Conservation (phyloP, 805 yeast genomes). For the Vanderwaltozyma tropicalis region DNA sequence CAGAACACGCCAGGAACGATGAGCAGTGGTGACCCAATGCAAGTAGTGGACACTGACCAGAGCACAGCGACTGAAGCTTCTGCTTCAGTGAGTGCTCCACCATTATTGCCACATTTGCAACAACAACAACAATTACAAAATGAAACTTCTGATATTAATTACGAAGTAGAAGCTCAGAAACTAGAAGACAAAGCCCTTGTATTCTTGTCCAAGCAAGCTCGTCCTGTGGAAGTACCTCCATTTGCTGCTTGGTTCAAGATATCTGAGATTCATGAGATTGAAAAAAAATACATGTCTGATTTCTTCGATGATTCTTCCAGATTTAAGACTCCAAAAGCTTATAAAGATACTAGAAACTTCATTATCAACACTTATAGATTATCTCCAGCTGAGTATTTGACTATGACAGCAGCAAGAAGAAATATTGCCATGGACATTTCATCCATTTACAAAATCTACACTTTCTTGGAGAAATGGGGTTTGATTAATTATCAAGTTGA, state of each 20-base stretch:
- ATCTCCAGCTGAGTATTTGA: slow-evolving; percentile 81
- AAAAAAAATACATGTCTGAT: slow-evolving; percentile 77
- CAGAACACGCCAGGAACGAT: too few relatives aligned
- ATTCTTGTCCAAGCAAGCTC: slow-evolving; percentile 49
- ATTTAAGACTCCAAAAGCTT: slow-evolving; percentile 71
- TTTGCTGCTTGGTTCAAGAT: slow-evolving; percentile 80
- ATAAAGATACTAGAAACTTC: slow-evolving; percentile 74
- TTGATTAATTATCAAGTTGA: slow-evolving; percentile 85
- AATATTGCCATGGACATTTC: slow-evolving; percentile 89
- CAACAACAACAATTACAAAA: slow-evolving; percentile 12
- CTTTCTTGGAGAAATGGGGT: slow-evolving; percentile 86
- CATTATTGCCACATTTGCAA: slow-evolving; percentile 20
- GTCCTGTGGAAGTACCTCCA: slow-evolving; percentile 77
- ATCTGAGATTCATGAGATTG: slow-evolving; percentile 63
- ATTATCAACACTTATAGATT: slow-evolving; percentile 80
- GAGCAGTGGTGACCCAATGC: neutral
- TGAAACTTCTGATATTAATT: slow-evolving; percentile 11
- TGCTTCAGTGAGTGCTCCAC: slow-evolving; percentile 6
- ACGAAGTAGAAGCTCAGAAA: slow-evolving; percentile 28
- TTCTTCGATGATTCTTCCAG: slow-evolving; percentile 66
- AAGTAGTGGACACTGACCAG: neutral
- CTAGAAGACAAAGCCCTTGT: slow-evolving; percentile 27
- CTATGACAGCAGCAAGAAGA: slow-evolving; percentile 85
- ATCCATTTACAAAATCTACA: slow-evolving; percentile 72
- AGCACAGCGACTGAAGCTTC: neutral